Base-by-base conservation (phyloP, 1,284 basidiomycete genomes). In the Marasmius fiardii region DNA sequence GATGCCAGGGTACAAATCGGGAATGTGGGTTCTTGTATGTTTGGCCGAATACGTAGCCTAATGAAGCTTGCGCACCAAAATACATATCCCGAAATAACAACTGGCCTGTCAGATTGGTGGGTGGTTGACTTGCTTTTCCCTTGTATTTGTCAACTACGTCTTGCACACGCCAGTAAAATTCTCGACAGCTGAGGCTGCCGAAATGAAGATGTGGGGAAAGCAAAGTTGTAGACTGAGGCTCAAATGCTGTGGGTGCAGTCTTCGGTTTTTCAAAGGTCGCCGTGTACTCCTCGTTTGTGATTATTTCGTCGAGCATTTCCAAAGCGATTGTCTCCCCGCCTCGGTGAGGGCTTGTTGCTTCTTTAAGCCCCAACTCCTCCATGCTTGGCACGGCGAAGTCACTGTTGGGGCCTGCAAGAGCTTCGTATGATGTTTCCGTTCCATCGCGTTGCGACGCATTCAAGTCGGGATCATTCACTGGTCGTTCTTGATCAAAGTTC, bases 211-310 rank as follows among this genome's bases (percentile, higher is more conserved):
- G 59, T 14, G 60, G 60, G 23, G 60, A 61, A 33, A 59, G 58
- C 28, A 61, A 39, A 18, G 58, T 59, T 28, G 74, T 74, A 37
- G 64, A 59, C 4, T 64, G 61, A 2, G 74, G 74, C 61, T 76
- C 72, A 50, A 74, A 67, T 7, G 67, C 68, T 7, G 74, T 74
- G 5, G 75, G 75, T 12, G 68, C 68, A 0, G 78, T 77, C 55
- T 74, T 67, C 7, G 78, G 75, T 64, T 82, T 82, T 24, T 74
- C 72, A 64, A 82, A 80, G 16, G 67, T 70, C 5, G 73, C 72
- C 12, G 76, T 71, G 54, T 70, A 67, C 21, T 64, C 63, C 35
- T 63, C 61, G 55, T 77, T 68, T 21, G 67, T 64, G 57, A 74
- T 69, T 63, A 76, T 78, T 16, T 61, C 64, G 14, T 63, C 64